Evolutionary conservation across 2,329 filamentous ascomycete species (phyloP).

Genomic region (Scytalidium sp.): DNA sequence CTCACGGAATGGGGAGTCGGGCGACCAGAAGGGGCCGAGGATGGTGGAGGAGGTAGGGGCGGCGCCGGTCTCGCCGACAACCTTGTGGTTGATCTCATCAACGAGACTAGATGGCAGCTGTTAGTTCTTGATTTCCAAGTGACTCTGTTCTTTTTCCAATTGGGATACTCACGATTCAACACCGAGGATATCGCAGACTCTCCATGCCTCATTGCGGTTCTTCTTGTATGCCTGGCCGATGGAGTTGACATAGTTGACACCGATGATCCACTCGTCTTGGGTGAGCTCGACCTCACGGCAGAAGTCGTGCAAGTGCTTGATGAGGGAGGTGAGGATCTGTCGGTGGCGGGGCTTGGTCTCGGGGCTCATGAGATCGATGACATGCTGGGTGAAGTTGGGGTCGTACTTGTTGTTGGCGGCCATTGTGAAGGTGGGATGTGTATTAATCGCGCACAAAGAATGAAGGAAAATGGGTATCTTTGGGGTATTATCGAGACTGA

Average conservation of each 20-base stretch:
- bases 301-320: conserved; percentile 76
- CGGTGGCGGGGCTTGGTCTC: conserved; percentile 63
- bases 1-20: conserved; percentile 69
- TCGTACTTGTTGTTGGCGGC: conserved; percentile 58
- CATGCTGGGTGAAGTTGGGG: conserved; percentile 71
- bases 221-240: conserved; percentile 65
- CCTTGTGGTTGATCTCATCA: conserved; percentile 64
- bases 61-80: conserved; percentile 57
- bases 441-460: too few relatives aligned
- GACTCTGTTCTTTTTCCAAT: not conserved
- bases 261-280: conserved; percentile 72
- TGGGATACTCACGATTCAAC: conserved; percentile 61
- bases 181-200: conserved; percentile 70
- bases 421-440: too few relatives aligned
- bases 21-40: conserved; percentile 76
- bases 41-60: conserved; percentile 73
- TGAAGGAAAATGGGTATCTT: too few relatives aligned
- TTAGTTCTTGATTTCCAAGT: conserved; percentile 3
- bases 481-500: too few relatives aligned
- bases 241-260: conserved; percentile 72
- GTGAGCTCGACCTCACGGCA: conserved; percentile 74
- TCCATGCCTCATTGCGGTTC: conserved; percentile 70
- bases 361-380: conserved; percentile 71
- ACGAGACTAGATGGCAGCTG: conserved; percentile 45
- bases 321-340: conserved; percentile 59